Base-by-base conservation (phyloP, 106 monocot genomes). In the Agapanthus africanus region DNA sequence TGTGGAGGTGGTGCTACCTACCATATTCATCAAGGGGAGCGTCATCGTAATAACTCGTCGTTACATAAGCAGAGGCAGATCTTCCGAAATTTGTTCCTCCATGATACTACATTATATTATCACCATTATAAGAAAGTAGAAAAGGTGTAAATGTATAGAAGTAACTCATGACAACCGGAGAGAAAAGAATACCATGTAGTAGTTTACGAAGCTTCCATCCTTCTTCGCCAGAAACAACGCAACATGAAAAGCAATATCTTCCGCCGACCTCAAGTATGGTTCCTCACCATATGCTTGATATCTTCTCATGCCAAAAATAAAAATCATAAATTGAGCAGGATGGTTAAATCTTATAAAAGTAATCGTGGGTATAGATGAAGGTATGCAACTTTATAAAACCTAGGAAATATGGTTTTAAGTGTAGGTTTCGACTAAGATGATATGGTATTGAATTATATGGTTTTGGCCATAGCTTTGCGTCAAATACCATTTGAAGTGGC, bases 11-110 rank as follows among this genome's bases (percentile, higher is more conserved):
- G n/a, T 54, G 36, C 7, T 19, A 34, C 77, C 33, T 66, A 97
- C 97, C 97, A 69, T 92, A 99, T 85, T 99, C 97, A 87, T 99
- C 97, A 72, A 99, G 76, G 47, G 92, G 97, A 73, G 92, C 92
- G 70, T 87, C 39, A 74, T 99, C 92, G 27, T 90, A 90, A 50
- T 99, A 99, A 61, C 80, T 78, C 50, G 92, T 87, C 60, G 78
- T 87, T 16, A 86, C 76, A 67, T 71, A 90, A 44, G 92, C 65
- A 57, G 92, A 87, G 16, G 84, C 80, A 66, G 76, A 77, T 33
- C 73, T 78, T 54, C 85, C 97, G 64, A 99, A 87, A 54, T 99
- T 99, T 46, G 97, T 99, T 44, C 97, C 97, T 60, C 97, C 97
- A 72, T 99, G 97, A 70, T 92, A 99, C 97, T 99, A 54, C 68